phyloP scores from a whole-genome alignment of 1,139 yeast species.

The Diutina sp. region DNA sequence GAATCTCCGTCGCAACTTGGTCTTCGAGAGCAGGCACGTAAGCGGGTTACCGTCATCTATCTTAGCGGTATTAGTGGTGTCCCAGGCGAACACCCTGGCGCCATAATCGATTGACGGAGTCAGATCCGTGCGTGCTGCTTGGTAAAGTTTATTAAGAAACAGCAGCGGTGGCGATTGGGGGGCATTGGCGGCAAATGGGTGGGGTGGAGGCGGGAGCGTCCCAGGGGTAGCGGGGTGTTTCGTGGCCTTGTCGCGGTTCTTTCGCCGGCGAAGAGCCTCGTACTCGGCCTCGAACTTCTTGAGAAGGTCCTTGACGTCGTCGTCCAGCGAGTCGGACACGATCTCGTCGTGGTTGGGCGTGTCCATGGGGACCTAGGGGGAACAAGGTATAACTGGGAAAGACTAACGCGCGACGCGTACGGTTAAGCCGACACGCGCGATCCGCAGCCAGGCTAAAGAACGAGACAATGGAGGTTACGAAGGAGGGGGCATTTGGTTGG shows the following conservation, averaged over 20 bases:
- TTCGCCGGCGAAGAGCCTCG: background rate
- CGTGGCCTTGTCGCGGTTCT: background rate
- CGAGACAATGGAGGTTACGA: too few relatives aligned
- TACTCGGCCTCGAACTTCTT: slow-evolving; percentile 1
- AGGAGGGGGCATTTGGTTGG: too few relatives aligned
- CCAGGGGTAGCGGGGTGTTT: background rate
- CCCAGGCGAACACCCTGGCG: background rate
- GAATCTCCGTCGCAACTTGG: background rate
- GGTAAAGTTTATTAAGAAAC: background rate
- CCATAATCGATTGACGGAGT: background rate
- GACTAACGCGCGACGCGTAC: background rate
- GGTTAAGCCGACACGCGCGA: too few relatives aligned
- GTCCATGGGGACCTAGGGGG: background rate
- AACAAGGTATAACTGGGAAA: too few relatives aligned
- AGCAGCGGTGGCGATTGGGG: background rate
- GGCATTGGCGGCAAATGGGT: background rate
- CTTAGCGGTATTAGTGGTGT: background rate
- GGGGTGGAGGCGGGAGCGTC: background rate
- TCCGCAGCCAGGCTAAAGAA: too few relatives aligned
- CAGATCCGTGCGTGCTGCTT: background rate
- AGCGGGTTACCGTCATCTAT: background rate
- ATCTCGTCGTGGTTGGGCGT: background rate
- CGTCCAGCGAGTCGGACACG: slow-evolving; percentile 1
- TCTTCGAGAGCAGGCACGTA: background rate
- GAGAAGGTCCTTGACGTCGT: slow-evolving; percentile 2